These are phyloP conservation scores for Fusarium stilboides DNA, from an alignment of 2,329 filamentous ascomycete genomes.

Conservation along the genomic window DNA sequence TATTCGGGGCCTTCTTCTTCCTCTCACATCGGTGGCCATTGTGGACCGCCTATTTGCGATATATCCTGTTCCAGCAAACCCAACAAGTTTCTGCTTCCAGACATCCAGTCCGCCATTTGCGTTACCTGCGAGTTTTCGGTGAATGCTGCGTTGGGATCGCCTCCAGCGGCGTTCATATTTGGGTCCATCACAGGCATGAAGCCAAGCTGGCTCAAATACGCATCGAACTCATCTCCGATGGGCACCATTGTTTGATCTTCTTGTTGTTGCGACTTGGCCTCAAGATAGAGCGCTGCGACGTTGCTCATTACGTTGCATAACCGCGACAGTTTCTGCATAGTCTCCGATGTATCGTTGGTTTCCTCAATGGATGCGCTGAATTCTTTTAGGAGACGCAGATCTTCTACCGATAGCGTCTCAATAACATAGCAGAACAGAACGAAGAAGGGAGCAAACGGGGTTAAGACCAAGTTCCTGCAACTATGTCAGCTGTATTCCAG, in stretches of 20 bases:
- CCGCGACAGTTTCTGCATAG: constrained; percentile 72
- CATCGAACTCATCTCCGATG: constrained; percentile 73
- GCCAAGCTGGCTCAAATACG: constrained; percentile 75
- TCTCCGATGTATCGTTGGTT: constrained; percentile 68
- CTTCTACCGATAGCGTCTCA: constrained; percentile 66
- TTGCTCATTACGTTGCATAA: constrained; percentile 74
- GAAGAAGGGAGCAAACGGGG: constrained; percentile 73
- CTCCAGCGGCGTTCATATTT: constrained; percentile 28
- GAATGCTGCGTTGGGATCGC: constrained; percentile 39
- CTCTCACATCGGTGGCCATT: constrained; percentile 52
- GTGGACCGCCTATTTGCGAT: constrained; percentile 60
- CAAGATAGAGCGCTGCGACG: constrained; percentile 73
- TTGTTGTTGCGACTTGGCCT: constrained; percentile 68
- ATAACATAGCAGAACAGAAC: constrained; percentile 72
- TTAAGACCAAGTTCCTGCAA: constrained; percentile 67
- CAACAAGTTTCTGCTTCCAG: constrained; percentile 75
- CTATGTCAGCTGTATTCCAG: constrained; percentile 21
- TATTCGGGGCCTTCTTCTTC: constrained; percentile 16
- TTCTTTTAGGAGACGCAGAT: constrained; percentile 68
- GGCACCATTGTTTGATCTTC: constrained; percentile 63
- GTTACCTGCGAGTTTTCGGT: constrained; percentile 54
- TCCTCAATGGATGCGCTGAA: constrained; percentile 71
- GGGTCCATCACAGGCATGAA: constrained; percentile 65
- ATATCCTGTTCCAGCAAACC: constrained; percentile 75
- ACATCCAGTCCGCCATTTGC: constrained; percentile 76